phyloP scores from a whole-genome alignment of 164 flowering plant species.

The Tinospora cordifolia region DNA sequence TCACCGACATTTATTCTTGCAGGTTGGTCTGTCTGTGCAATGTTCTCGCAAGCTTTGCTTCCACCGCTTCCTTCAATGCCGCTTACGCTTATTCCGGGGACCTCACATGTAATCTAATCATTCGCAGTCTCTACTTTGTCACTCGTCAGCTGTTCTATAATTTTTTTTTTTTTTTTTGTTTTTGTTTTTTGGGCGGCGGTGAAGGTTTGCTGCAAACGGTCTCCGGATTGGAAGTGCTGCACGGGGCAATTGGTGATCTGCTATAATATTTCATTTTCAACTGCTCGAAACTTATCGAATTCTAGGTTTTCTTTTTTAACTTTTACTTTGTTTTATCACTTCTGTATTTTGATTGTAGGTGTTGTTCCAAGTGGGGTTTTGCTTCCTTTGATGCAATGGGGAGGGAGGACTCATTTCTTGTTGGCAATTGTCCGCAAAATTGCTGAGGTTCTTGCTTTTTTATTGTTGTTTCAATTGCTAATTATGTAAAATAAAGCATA shows the following conservation, averaged over 20 bases:
- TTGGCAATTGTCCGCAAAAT: slow-evolving; percentile 46
- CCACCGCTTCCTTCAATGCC: slow-evolving; percentile 35
- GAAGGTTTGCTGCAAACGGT: slow-evolving; percentile 54
- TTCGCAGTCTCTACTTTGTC: neutral
- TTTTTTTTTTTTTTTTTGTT: neutral
- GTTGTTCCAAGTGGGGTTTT: slow-evolving; percentile 65
- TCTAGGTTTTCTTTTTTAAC: neutral
- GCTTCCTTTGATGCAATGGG: slow-evolving; percentile 77
- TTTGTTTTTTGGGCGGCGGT: neutral
- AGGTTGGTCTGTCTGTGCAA: slow-evolving; percentile 50
- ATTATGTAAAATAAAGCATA: too few relatives aligned
- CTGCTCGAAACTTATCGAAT: neutral
- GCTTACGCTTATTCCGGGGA: slow-evolving; percentile 59
- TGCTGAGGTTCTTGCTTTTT: slow-evolving; percentile 35
- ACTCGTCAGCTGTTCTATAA: neutral
- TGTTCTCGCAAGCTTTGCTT: slow-evolving; percentile 29
- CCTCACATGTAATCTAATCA: slow-evolving; percentile 37
- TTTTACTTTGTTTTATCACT: neutral
- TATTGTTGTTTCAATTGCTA: neutral
- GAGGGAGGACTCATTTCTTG: slow-evolving; percentile 68
- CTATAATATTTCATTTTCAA: neutral
- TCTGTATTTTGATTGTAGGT: slow-evolving; percentile 30
- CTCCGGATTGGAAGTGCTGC: slow-evolving; percentile 69
- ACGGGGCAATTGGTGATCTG: slow-evolving; percentile 60
- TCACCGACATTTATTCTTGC: neutral